Evolutionary conservation across 176 grass and related monocot genomes (phyloP), one percentile per base, ranked within the genome.

Genomic region (bread wheat (Triticum aestivum)): DNA sequence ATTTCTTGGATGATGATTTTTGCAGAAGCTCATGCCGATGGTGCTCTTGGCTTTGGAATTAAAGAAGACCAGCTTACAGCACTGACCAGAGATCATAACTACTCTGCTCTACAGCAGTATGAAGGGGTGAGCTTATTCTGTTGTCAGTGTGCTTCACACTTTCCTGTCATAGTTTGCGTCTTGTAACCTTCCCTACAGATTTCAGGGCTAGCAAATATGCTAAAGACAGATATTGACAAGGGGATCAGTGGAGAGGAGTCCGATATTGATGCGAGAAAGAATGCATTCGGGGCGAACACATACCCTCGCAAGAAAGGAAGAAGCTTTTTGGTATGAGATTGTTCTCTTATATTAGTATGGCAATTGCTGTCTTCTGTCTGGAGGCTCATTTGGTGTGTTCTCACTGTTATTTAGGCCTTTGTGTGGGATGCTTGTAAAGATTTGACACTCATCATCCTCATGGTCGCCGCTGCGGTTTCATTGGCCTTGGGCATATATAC

Each of bases 391-490:
- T 39, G n/a, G 20, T 84, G 12, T 78, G 4, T 67, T 75, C 11
- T 35, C 8, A 20, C 35, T 90, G 33, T 38, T 73, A 24, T 92
- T 77, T 77, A 98, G 97, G 70, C 95, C 75, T 98, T 98, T 4
- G 72, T 98, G 39, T 98, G 94, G 97, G 97, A 98, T 86, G 90
- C 97, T 27, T 98, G 86, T 51, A 91, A 98, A 91, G 97, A 98
- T 51, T 61, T 96, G 78, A 98, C 97, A 23, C 89, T 98, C 38
- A 68, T 98, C 86, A 96, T 98, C 77, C 92, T 98, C n/a, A 98
- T 98, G 92, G 82, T 98, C 3, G 97, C 97, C 56, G 97, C 97
- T 69, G 90, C 90, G 30, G 32, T 96, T 81, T 98, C 97, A 49
- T 89, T 98, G 14, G 88, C 94, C 72, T 92, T 98, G 86, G 97